Evolutionary conservation across 2,329 filamentous ascomycete species (phyloP).

Genomic region (Juglanconis sp.): DNA sequence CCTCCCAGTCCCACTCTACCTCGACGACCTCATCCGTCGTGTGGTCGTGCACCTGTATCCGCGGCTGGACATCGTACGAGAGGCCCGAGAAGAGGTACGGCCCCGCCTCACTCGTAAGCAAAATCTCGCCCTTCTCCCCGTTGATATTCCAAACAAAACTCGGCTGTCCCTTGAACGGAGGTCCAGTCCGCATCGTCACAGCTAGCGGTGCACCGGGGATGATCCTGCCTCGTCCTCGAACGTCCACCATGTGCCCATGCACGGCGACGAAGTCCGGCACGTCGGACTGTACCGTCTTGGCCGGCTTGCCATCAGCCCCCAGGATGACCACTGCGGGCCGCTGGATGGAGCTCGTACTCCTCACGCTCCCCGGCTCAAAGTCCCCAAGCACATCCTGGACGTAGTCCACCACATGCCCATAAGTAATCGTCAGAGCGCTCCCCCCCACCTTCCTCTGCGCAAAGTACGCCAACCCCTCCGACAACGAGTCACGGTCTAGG

Average conservation of each 20-base stretch:
- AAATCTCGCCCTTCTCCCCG: constrained; percentile 50
- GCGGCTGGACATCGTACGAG: constrained; percentile 33
- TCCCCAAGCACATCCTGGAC: constrained; percentile 8
- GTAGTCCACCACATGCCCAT: constrained; percentile 6
- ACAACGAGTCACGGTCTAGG: constrained; percentile 18
- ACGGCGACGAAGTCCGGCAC: constrained; percentile 31
- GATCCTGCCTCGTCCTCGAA: constrained; percentile 14
- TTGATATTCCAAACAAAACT: constrained; percentile 47
- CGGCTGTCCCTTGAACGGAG: constrained; percentile 45
- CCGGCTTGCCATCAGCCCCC: neutral
- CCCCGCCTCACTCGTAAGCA: constrained; percentile 32
- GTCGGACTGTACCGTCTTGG: constrained; percentile 20
- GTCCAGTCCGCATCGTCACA: constrained; percentile 44
- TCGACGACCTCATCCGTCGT: constrained; percentile 33
- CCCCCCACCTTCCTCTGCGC: constrained; percentile 1
- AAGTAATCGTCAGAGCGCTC: constrained; percentile 1
- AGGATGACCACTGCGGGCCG: neutral
- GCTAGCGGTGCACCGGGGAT: constrained; percentile 38
- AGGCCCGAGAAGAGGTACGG: constrained; percentile 10
- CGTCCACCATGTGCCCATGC: constrained; percentile 31
- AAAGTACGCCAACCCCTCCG: constrained; percentile 15
- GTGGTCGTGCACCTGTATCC: constrained; percentile 38
- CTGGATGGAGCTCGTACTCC: constrained; percentile 3
- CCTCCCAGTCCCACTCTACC: constrained; percentile 31
- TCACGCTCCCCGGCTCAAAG: neutral